Conservation (phyloP, 2,329 filamentous ascomycete species). For the Lachnellula occidentalis region DNA sequence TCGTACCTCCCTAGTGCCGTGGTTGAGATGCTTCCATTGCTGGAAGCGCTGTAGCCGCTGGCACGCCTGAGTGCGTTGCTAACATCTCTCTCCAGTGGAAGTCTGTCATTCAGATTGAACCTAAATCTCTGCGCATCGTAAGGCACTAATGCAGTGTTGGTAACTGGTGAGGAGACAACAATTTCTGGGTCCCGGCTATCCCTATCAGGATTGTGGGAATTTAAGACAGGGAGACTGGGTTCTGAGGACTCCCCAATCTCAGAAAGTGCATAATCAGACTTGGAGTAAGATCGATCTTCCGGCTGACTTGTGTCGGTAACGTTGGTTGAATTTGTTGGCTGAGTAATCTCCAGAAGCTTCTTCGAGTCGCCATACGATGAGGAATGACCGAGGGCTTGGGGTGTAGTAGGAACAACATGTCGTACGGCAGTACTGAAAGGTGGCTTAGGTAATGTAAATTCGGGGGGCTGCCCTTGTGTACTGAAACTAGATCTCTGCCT, state of each 20-base stretch:
- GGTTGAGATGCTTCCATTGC: slow-evolving; percentile 20
- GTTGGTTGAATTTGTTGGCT: not conserved
- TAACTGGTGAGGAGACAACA: slow-evolving; percentile 11
- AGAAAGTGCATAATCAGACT: not conserved
- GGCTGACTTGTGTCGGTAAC: not conserved
- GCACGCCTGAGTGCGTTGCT: slow-evolving; percentile 27
- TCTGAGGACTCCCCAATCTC: slow-evolving; percentile 2
- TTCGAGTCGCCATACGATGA: slow-evolving; percentile 19
- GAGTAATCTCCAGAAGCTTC: slow-evolving; percentile 18
- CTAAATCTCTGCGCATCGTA: slow-evolving; percentile 2
- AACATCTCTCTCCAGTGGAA: slow-evolving; percentile 27
- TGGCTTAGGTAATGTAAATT: slow-evolving; percentile 7
- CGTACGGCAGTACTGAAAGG: not conserved
- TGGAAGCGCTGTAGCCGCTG: slow-evolving; percentile 24
- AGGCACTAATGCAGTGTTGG: not conserved
- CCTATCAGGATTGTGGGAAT: slow-evolving; percentile 5
- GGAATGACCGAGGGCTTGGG: slow-evolving; percentile 9
- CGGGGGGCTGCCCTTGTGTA: slow-evolving; percentile 6
- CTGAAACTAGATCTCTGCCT: slow-evolving; percentile 1
- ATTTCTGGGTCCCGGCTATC: slow-evolving; percentile 4
- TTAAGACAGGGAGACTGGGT: slow-evolving; percentile 1
- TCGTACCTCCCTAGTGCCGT: slow-evolving; percentile 10
- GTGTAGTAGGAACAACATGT: slow-evolving; percentile 2
- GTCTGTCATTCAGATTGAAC: slow-evolving; percentile 4
- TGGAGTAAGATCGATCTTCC: not conserved